These are phyloP conservation scores for Eutypa lata DNA, from an alignment of 2,329 filamentous ascomycete genomes.

Conservation along the genomic window DNA sequence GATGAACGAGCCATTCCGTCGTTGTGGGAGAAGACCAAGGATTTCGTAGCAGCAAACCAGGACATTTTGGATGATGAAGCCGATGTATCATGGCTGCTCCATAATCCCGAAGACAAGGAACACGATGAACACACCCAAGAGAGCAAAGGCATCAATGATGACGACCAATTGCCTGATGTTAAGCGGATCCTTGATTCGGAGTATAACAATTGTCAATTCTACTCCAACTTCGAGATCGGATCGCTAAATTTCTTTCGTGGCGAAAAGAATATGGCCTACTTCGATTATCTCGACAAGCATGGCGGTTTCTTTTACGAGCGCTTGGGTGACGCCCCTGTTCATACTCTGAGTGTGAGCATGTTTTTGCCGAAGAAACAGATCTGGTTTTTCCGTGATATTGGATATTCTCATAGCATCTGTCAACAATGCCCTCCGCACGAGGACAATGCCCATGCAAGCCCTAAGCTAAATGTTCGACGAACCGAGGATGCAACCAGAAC, in stretches of 20 bases:
- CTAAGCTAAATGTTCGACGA: too few relatives aligned
- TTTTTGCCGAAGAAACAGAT: conserved; percentile 49
- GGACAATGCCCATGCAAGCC: too few relatives aligned
- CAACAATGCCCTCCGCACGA: conserved; percentile 31
- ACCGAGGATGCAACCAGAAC: too few relatives aligned
- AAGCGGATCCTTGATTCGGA: conserved; percentile 28
- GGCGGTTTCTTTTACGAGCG: conserved; percentile 48
- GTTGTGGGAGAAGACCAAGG: conserved; percentile 43
- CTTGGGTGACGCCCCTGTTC: conserved; percentile 46
- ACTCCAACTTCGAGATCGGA: conserved; percentile 54
- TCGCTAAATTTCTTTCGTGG: conserved; percentile 49
- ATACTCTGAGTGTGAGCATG: conserved; percentile 53
- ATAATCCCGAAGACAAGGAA: conserved; percentile 18
- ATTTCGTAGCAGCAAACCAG: conserved; percentile 43
- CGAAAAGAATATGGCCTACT: conserved; percentile 43
- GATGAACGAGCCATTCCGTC: conserved; percentile 39
- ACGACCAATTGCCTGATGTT: too few relatives aligned
- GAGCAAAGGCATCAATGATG: too few relatives aligned
- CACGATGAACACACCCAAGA: too few relatives aligned
- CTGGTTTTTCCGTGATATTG: conserved; percentile 48
- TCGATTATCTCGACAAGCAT: conserved; percentile 45
- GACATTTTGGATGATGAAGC: conserved; percentile 45
- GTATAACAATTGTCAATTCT: conserved; percentile 49
- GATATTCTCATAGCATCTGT: conserved; percentile 43
- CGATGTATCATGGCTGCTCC: conserved; percentile 47